Evolutionary conservation across 306 rosid genomes (phyloP).

Genomic region (Fagus crenata): DNA sequence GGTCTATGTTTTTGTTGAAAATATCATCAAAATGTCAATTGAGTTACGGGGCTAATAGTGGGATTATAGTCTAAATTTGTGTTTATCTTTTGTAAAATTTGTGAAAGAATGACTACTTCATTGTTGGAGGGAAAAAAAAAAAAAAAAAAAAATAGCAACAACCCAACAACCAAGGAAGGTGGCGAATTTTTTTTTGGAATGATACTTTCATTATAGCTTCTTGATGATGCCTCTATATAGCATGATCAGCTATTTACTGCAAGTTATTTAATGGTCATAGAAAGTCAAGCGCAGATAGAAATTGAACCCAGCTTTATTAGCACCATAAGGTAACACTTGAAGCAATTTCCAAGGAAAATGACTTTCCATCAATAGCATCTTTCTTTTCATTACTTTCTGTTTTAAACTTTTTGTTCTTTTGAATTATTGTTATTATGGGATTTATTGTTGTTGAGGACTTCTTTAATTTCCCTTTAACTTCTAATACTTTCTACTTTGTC

Average conservation of each 20-base stretch:
- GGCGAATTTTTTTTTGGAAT: background rate
- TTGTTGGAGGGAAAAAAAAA: background rate
- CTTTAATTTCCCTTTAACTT: no score
- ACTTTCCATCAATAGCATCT: background rate
- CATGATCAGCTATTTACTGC: background rate
- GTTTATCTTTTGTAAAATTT: background rate
- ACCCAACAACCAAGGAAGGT: no score
- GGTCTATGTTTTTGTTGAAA: no score
- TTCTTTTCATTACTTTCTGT: background rate
- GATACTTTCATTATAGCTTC: background rate
- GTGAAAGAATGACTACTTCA: background rate
- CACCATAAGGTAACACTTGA: background rate
- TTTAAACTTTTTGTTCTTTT: no score
- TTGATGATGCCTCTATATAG: background rate
- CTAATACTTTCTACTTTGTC: no score
- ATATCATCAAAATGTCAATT: no score
- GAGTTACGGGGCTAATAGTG: background rate
- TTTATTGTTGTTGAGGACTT: no score
- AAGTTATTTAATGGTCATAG: background rate
- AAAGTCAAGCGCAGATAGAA: background rate
- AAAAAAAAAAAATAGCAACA: no score
- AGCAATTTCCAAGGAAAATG: conserved; percentile 18
- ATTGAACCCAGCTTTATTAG: background rate
- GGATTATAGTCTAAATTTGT: background rate
- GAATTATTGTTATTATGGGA: no score